A percentile compares a stretch with the other conserved stretches of the same genome.
These are phyloP conservation scores for Phanerodontia chrysosporium DNA, from an alignment of 768 basidiomycete species.

Conservation along the genomic window DNA sequence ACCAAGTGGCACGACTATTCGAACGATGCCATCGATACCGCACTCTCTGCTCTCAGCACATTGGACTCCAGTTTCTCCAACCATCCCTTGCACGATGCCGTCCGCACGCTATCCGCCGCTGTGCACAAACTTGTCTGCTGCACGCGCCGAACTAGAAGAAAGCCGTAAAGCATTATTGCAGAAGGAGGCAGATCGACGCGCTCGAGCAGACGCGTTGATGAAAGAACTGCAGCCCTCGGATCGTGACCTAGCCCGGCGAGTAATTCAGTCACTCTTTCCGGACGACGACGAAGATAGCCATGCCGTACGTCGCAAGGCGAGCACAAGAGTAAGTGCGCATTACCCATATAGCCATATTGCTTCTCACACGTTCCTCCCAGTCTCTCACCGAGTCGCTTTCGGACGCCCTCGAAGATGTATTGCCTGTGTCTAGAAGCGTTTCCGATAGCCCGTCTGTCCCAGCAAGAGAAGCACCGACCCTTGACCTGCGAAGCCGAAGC, in stretches of 20 bases:
- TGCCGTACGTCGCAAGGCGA: conserved; percentile 52
- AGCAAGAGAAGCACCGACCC: conserved; percentile 5
- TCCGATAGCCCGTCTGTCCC: conserved; percentile 22
- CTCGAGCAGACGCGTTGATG: conserved; percentile 51
- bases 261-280: conserved; percentile 62
- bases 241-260: conserved; percentile 60
- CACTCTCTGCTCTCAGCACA: conserved; percentile 46
- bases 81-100: conserved; percentile 61
- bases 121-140: conserved; percentile 53
- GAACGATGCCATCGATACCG: conserved; percentile 66
- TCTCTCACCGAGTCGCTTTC: conserved; percentile 43
- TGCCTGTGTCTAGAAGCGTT: conserved; percentile 28
- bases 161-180: conserved; percentile 47
- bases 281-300: conserved; percentile 42
- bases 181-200: conserved; percentile 51
- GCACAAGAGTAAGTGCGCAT: conserved; percentile 45
- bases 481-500: not conserved
- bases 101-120: conserved; percentile 69
- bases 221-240: conserved; percentile 58
- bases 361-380: conserved; percentile 21
- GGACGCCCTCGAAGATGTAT: conserved; percentile 42
- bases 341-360: not conserved
- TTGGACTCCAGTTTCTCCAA: conserved; percentile 43
- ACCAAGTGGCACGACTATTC: conserved; percentile 77
- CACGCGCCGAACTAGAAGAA: conserved; percentile 62